phyloP scores from a whole-genome alignment of 192 early-diverging fungal species.

The Pilaira anomala region DNA sequence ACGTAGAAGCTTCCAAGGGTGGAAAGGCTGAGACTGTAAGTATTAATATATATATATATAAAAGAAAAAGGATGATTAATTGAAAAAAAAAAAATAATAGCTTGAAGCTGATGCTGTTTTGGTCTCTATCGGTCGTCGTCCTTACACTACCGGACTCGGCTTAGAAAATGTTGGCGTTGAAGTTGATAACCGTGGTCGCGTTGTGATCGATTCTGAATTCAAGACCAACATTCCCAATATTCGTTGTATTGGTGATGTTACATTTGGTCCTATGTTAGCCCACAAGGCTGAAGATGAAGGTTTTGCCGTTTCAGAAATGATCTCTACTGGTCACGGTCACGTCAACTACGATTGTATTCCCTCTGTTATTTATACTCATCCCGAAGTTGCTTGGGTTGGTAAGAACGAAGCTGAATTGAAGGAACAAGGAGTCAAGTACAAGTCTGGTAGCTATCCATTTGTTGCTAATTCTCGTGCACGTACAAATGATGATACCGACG shows the following conservation, averaged over 20 bases:
- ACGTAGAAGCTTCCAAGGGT: conserved; percentile 86
- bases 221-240: conserved; percentile 86
- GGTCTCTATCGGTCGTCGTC: conserved; percentile 92
- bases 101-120: conserved; percentile 89
- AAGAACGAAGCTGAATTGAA: conserved; percentile 94
- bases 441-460: conserved; percentile 92
- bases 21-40: conserved; percentile 76
- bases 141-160: conserved; percentile 89
- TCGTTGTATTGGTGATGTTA: conserved; percentile 95
- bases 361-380: conserved; percentile 97
- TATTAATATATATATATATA: conserved; percentile 10
- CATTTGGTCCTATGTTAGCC: conserved; percentile 96
- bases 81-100: conserved; percentile 29
- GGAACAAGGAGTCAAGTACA: conserved; percentile 82
- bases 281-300: conserved; percentile 99
- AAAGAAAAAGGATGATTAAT: neutral
- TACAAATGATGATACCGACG: conserved; percentile 92
- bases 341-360: conserved; percentile 99
- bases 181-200: conserved; percentile 82
- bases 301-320: conserved; percentile 92
- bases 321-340: conserved; percentile 88
- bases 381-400: conserved; percentile 98
- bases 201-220: conserved; percentile 81
- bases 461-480: conserved; percentile 96
- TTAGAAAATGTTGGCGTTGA: conserved; percentile 89